Conservation (phyloP, 352 stramenopile genomes). For the Phytophthora boehmeriae region DNA sequence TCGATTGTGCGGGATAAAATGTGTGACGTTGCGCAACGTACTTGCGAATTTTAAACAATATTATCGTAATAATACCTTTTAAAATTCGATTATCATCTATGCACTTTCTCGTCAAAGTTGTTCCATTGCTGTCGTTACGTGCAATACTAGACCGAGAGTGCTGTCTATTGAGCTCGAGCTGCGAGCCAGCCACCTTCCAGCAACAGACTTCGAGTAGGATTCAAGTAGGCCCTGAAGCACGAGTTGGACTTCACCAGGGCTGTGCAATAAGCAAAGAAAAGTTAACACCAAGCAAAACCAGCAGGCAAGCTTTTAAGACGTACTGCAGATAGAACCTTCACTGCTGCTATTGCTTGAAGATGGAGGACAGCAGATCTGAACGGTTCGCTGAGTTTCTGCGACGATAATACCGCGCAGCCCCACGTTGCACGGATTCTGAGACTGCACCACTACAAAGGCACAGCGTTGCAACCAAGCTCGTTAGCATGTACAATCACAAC, state of each 20-base stretch:
- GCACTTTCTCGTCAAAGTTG: not conserved
- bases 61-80: too few relatives aligned
- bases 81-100: too few relatives aligned
- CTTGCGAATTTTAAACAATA: not conserved
- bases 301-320: conserved; percentile 5
- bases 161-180: conserved; percentile 22
- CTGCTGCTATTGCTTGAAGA: conserved; percentile 7
- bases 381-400: conserved; percentile 59
- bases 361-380: conserved; percentile 61
- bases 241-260: conserved; percentile 55
- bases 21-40: not conserved
- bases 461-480: not conserved
- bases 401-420: conserved; percentile 61
- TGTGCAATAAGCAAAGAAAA: conserved; percentile 18
- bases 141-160: not conserved
- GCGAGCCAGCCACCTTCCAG: conserved; percentile 59
- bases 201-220: conserved; percentile 39
- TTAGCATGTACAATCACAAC: not conserved
- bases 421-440: conserved; percentile 62
- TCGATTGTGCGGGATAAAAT: not conserved
- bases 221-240: conserved; percentile 45
- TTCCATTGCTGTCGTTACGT: not conserved
- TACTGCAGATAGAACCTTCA: conserved; percentile 58
- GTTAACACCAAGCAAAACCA: conserved; percentile 4
- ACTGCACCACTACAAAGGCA: conserved; percentile 49